Conservation (phyloP, 148 eudicot genomes). For the Fagopyrum homotropicum region DNA sequence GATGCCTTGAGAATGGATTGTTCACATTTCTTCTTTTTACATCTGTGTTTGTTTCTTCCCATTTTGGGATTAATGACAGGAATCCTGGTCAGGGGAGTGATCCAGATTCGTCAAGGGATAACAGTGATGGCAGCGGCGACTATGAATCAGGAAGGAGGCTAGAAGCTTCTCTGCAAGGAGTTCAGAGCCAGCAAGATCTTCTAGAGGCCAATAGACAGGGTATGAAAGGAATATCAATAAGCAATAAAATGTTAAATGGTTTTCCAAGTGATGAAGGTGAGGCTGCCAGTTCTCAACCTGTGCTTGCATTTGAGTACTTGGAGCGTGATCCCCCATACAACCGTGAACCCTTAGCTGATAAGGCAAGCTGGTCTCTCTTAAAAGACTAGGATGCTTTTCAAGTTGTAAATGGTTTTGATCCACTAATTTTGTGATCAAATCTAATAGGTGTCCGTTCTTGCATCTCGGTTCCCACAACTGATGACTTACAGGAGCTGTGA, state of each 20-base stretch:
- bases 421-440: neutral
- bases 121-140: conserved; percentile 68
- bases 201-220: conserved; percentile 32
- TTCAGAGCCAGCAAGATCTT: conserved; percentile 15
- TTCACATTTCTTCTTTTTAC: neutral
- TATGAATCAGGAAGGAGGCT: conserved; percentile 36
- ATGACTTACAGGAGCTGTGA: conserved; percentile 74
- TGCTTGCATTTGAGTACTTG: conserved; percentile 51
- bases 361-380: conserved; percentile 37
- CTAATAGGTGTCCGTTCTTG: conserved; percentile 58
- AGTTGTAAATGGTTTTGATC: neutral
- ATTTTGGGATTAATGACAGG: conserved; percentile 24
- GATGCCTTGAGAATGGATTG: neutral
- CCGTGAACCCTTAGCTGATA: conserved; percentile 88
- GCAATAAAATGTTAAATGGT: conserved; percentile 33
- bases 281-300: conserved; percentile 50
- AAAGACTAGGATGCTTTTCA: neutral
- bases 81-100: conserved; percentile 77
- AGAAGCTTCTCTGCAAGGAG: conserved; percentile 16
- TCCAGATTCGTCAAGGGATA: conserved; percentile 59
- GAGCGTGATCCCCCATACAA: conserved; percentile 61
- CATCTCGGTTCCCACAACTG: conserved; percentile 53
- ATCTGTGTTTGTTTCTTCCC: neutral
- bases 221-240: conserved; percentile 34
- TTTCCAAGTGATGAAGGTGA: conserved; percentile 53